phyloP scores from a whole-genome alignment of 2,329 filamentous ascomycete species.

The Drechmeria coniospora region DNA sequence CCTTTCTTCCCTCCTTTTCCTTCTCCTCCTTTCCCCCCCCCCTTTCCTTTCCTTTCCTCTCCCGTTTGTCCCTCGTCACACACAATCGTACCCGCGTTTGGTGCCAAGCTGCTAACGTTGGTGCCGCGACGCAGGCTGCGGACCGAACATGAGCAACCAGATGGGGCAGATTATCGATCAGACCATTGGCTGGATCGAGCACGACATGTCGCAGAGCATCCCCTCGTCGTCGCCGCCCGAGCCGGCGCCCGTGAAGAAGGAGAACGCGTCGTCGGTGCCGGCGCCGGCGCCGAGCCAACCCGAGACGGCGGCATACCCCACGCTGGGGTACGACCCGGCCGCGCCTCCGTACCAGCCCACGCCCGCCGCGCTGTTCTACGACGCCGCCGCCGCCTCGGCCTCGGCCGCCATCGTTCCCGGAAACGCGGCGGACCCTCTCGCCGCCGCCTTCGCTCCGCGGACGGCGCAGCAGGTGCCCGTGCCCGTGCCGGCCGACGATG shows the following conservation, averaged over 20 bases:
- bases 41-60: too few species aligned
- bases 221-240: slow-evolving; percentile 5
- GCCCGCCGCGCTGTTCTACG: slow-evolving; percentile 15
- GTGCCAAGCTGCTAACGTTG: too few species aligned
- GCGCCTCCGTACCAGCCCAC: slow-evolving; percentile 12
- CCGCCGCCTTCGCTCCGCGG: slow-evolving; percentile 24
- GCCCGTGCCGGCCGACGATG: slow-evolving; percentile 10
- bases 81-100: too few species aligned
- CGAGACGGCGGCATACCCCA: slow-evolving; percentile 14
- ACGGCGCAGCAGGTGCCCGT: slow-evolving; percentile 18
- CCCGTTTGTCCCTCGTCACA: too few species aligned
- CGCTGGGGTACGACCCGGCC: slow-evolving; percentile 13
- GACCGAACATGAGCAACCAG: slow-evolving; percentile 25
- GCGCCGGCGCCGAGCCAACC: slow-evolving; percentile 8
- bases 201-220: slow-evolving; percentile 26
- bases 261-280: slow-evolving; percentile 8
- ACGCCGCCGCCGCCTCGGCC: slow-evolving; percentile 5
- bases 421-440: slow-evolving; percentile 19
- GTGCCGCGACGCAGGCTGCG: slow-evolving; percentile 28
- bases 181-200: slow-evolving; percentile 36
- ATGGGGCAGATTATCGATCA: slow-evolving; percentile 33
- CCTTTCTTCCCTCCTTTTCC: too few species aligned
- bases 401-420: not conserved
- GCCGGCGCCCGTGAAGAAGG: slow-evolving; percentile 20
- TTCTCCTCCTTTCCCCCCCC: too few species aligned